Evolutionary conservation across 2,329 filamentous ascomycete species (phyloP).

Genomic region (Xylaria sp.): DNA sequence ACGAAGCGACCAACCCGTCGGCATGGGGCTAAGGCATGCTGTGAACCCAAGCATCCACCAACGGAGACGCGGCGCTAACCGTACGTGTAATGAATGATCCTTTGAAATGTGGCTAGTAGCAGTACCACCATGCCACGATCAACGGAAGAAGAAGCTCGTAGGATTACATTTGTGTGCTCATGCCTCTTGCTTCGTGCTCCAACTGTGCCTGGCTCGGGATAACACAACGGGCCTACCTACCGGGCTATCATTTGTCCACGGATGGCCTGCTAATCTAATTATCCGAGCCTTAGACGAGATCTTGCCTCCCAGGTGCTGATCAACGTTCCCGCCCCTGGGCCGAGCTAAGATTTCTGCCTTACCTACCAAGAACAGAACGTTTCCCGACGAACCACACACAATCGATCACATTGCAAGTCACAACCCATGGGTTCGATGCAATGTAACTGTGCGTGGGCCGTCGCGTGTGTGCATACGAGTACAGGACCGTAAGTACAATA

Average conservation of each 20-base stretch:
- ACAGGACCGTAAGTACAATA: conserved; percentile 1
- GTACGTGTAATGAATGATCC: conserved; percentile 11
- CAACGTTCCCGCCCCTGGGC: background rate
- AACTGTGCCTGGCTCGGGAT: background rate
- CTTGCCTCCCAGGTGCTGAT: too few species aligned
- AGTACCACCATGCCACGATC: conserved; percentile 10
- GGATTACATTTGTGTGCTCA: background rate
- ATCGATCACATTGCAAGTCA: background rate
- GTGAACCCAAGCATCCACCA: conserved; percentile 12
- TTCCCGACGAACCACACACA: background rate
- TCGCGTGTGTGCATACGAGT: background rate
- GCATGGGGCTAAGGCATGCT: conserved; percentile 14
- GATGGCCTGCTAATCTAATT: conserved; percentile 21
- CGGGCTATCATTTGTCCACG: background rate
- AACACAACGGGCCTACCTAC: background rate
- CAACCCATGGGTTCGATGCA: conserved; percentile 3
- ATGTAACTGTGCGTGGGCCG: conserved; percentile 10
- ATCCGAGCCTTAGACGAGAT: background rate
- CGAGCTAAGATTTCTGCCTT: background rate
- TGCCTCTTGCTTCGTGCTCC: background rate
- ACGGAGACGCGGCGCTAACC: conserved; percentile 17
- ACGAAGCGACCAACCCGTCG: background rate
- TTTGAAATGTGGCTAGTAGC: conserved; percentile 12
- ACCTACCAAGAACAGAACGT: background rate
- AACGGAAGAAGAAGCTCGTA: conserved; percentile 1